phyloP scores from a whole-genome alignment of 345 rosid genomes.

The Fremontodendron californicum region DNA sequence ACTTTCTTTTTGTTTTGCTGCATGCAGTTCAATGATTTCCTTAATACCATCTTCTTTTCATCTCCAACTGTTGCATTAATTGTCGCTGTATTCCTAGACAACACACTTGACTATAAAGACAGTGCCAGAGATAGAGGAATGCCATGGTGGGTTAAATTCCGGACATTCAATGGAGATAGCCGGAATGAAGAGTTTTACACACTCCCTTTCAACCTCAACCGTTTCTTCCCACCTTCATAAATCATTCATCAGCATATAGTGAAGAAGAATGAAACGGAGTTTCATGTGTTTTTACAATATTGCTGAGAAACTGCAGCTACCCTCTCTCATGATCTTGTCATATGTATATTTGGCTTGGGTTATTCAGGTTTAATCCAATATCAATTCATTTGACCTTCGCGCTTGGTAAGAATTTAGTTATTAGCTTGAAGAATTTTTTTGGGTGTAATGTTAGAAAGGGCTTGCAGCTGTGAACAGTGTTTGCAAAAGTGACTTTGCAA shows the following conservation, averaged over 20 bases:
- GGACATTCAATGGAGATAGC: constrained; percentile 85
- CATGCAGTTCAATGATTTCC: constrained; percentile 90
- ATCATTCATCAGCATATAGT: neutral
- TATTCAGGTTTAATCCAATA: constrained; percentile 14
- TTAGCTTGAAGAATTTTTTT: neutral
- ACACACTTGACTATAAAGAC: constrained; percentile 84
- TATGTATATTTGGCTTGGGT: constrained; percentile 1
- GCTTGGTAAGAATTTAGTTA: neutral
- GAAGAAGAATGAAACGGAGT: constrained; percentile 1
- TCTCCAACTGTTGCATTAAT: constrained; percentile 84
- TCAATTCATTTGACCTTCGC: neutral
- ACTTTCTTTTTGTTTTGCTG: neutral
- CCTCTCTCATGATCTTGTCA: constrained; percentile 4
- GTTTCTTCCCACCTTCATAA: constrained; percentile 88
- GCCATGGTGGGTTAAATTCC: constrained; percentile 96
- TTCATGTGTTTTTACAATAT: neutral
- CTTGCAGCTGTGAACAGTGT: neutral
- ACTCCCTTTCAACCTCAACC: constrained; percentile 94
- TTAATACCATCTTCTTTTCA: constrained; percentile 88
- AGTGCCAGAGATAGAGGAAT: constrained; percentile 84
- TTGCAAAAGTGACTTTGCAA: constrained; percentile 9
- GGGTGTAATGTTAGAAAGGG: neutral
- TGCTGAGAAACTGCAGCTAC: constrained; percentile 21
- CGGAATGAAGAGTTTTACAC: constrained; percentile 94
- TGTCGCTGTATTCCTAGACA: constrained; percentile 81